Conservation (phyloP, 2,329 filamentous ascomycete genomes). For the Phialocephala subalpina region DNA sequence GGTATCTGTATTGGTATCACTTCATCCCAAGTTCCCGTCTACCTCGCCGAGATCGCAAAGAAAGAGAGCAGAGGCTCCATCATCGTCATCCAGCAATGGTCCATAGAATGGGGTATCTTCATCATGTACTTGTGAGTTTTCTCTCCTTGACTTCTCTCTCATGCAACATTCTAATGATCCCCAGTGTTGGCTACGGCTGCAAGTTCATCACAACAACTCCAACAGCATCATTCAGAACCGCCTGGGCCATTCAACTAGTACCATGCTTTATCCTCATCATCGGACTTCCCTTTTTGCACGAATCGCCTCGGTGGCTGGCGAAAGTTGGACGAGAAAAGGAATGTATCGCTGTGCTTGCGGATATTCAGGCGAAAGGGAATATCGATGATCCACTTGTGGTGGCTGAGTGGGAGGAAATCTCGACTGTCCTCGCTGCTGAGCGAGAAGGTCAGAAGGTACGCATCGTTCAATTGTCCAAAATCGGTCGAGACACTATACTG, state of each 20-base stretch:
- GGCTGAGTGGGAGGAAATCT: conserved; percentile 63
- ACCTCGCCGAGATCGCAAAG: conserved; percentile 45
- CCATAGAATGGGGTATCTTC: conserved; percentile 56
- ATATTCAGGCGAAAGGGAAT: conserved; percentile 64
- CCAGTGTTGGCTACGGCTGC: conserved; percentile 52
- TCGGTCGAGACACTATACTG: no score
- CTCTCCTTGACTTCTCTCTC: no score
- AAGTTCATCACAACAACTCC: conserved; percentile 48
- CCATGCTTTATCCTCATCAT: conserved; percentile 52
- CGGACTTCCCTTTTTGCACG: conserved; percentile 53
- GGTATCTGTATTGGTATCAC: conserved; percentile 56
- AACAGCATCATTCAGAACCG: conserved; percentile 56
- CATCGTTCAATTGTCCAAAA: no score
- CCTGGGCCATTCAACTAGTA: conserved; percentile 58
- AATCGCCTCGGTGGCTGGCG: conserved; percentile 58
- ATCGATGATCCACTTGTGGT: conserved; percentile 60
- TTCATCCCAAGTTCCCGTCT: conserved; percentile 54
- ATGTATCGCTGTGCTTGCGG: conserved; percentile 55
- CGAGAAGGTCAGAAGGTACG: neutral
- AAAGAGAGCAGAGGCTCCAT: conserved; percentile 52
- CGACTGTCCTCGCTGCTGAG: conserved; percentile 5
- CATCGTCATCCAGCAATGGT: conserved; percentile 55
- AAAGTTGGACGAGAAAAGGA: conserved; percentile 57
- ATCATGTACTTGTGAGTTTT: conserved; percentile 52
- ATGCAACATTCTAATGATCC: no score